Evolutionary conservation across 306 rosid genomes (phyloP).

Genomic region (Vicia faba): DNA sequence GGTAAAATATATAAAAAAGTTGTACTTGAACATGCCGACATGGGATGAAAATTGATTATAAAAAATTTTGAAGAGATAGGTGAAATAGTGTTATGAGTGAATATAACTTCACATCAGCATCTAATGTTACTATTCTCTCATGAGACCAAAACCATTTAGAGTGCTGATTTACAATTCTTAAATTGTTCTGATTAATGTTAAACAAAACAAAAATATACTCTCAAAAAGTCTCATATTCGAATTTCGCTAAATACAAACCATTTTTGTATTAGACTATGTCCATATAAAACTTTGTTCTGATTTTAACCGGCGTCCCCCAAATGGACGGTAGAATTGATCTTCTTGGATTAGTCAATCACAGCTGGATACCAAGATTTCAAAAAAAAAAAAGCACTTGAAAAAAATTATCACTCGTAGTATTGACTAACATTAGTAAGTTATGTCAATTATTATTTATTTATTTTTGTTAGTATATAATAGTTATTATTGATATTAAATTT

Average conservation of each 20-base stretch:
- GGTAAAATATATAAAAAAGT: too few species aligned
- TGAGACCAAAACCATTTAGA: slow-evolving; percentile 30
- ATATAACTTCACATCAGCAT: neutral
- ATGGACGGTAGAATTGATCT: too few species aligned
- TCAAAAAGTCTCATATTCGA: too few species aligned
- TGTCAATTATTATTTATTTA: neutral
- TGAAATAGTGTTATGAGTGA: neutral
- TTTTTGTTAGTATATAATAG: too few species aligned
- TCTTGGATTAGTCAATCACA: too few species aligned
- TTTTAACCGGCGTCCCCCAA: too few species aligned
- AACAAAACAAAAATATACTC: too few species aligned
- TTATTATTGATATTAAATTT: slow-evolving; percentile 17
- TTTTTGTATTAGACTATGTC: too few species aligned
- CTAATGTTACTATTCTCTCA: neutral
- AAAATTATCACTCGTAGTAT: neutral
- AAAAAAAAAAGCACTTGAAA: too few species aligned
- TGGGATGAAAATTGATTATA: neutral
- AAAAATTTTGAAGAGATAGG: neutral
- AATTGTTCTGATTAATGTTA: slow-evolving; percentile 33
- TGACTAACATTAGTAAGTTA: neutral
- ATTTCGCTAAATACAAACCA: too few species aligned
- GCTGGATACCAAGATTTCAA: too few species aligned
- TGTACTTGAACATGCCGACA: neutral
- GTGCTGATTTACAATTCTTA: slow-evolving; percentile 25
- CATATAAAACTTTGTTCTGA: too few species aligned